Evolutionary conservation across 1,139 yeast genomes (phyloP), one percentile per base, ranked within the genome.

Genomic region (Williopsis jadinii): DNA sequence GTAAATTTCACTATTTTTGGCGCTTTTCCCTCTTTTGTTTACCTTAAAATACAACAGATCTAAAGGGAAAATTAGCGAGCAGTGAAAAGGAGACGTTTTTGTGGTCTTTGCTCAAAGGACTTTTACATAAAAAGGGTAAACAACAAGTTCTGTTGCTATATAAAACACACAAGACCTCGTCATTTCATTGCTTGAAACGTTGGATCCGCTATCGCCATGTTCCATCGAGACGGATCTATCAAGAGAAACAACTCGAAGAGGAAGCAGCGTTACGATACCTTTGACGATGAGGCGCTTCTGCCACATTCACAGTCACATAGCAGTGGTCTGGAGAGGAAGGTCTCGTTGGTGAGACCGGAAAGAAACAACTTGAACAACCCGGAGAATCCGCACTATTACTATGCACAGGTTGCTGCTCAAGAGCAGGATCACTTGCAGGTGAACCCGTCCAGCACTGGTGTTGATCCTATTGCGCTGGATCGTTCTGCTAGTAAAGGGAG

Each of bases 301-400:
- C 49, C 53, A 5, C 36, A 34, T 1, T 12, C 45, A 14, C 29
- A 42, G 8, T 35, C 48, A 6, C 40, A 46, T 3, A 8, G n/a
- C 6, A 19, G 24, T 3, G 46, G 45, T 5, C 46, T 56, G 2
- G 49, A 53, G 31, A 47, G 92, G 42, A 82, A 80, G 56, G 71
- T 73, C 55, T 84, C 95, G 2, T 68, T 87, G 48, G 84, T 86
- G 34, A 72, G 85, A 48, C 95, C 94, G 2, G 95, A 87, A 59
- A 71, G 95, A 49, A 78, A 82, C 38, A 68, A 88, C 42, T 66
- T 84, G 48, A 69, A 73, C 50, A 73, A 76, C 50, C 79, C 76
- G 11, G 73, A 72, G 46, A 85, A 84, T 57, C 94, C 92, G 2
- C 77, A 82, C 43, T 84, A 71, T 61, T 90, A 84, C 59, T 86